Conservation (phyloP, 1,284 basidiomycete genomes). For the Cryptococcus depauperatus region DNA sequence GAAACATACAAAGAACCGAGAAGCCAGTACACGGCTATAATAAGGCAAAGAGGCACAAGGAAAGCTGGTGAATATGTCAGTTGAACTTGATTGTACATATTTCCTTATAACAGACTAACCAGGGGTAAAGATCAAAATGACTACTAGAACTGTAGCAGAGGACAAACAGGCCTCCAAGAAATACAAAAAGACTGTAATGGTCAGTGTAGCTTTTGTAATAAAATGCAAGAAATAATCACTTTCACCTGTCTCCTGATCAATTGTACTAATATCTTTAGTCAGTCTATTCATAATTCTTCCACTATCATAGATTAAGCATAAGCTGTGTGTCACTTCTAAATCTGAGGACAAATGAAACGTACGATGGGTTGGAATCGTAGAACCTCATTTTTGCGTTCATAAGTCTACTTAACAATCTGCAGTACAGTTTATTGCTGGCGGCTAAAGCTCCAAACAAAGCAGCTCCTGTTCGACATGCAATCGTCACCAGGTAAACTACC, state of each 20-base stretch:
- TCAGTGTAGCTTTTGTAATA: too few relatives aligned
- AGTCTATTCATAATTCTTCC: slow-evolving; percentile 51
- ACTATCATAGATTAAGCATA: slow-evolving; percentile 13
- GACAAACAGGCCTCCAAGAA: slow-evolving; percentile 36
- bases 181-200: slow-evolving; percentile 34
- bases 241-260: slow-evolving; percentile 47
- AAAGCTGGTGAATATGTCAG: slow-evolving; percentile 28
- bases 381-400: slow-evolving; percentile 43
- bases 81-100: slow-evolving; percentile 9
- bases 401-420: slow-evolving; percentile 33
- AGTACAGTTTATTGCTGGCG: slow-evolving; percentile 36
- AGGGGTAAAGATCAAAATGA: slow-evolving; percentile 39
- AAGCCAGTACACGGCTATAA: slow-evolving; percentile 45
- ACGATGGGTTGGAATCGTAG: slow-evolving; percentile 44
- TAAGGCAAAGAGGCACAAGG: slow-evolving; percentile 41
- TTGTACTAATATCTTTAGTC: slow-evolving; percentile 47
- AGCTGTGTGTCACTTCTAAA: background rate
- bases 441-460: slow-evolving; percentile 35
- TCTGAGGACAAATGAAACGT: background rate
- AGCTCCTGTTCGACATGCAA: slow-evolving; percentile 32
- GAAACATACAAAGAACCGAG: slow-evolving; percentile 47
- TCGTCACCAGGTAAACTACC: slow-evolving; percentile 30
- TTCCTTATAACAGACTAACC: slow-evolving; percentile 13
- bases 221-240: slow-evolving; percentile 16
- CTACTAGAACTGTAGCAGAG: slow-evolving; percentile 36